Base-by-base conservation (phyloP, 2,329 filamentous ascomycete species). In the Aaosphaeria pasadenensis region DNA sequence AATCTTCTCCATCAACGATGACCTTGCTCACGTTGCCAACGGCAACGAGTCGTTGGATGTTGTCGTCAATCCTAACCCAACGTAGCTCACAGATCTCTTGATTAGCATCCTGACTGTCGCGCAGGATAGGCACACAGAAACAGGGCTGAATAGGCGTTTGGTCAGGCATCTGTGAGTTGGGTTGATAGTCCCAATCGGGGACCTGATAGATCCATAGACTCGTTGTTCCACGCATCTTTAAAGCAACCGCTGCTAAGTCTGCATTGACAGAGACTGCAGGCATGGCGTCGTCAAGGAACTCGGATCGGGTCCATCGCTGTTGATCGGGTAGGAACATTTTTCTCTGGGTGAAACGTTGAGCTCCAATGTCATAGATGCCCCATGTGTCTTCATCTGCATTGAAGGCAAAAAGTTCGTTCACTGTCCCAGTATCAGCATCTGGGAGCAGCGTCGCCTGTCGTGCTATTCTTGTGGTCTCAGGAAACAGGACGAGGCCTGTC, bases 371-470 rank as follows among this genome's bases (percentile, higher is more conserved):
- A 49, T 69, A 72, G 31, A 73, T 64, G 4, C 69, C 69, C 68
- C 69, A 73, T 1, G 63, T 66, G 45, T 71, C 68, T 39, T 71
- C 64, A 42, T 72, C 62, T 5, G 69, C 60, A 39, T 72, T 69
- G 56, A 71, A 72, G 17, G 70, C 70, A 51, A 73, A 71, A 2
- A 73, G 52, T 53, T 72, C 70, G 31, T 64, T 72, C 49, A 71
- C 63, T 1, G 69, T 68, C 0, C 67, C 68, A 0, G 66, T 70
- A 24, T 66, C 63, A 0, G 64, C 59, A 47, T 71, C 69, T 13
- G 69, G 70, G 33, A 73, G 59, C 1, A 73, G 52, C 9, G 67
- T 67, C 2, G 70, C 70, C 47, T 72, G 70, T 11, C 67, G 58
- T 28, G 69, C 70, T 44, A 67, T 67, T 33, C 59, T 62, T 11